phyloP scores from a whole-genome alignment of 2,329 filamentous ascomycete genomes.

The Hortaea werneckii region DNA sequence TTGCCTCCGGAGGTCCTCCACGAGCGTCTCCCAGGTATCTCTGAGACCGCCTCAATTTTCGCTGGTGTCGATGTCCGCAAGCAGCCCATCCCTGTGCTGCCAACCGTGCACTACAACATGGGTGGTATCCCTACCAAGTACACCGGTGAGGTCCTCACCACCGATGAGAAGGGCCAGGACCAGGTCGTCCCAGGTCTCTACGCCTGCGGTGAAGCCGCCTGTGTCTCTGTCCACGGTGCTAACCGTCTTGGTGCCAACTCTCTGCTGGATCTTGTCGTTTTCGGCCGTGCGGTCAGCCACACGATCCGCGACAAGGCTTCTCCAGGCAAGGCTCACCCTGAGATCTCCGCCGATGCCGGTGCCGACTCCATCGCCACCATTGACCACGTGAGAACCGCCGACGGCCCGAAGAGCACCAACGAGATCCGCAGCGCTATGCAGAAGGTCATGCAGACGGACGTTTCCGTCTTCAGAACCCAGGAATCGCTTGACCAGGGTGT shows the following conservation, averaged over 20 bases:
- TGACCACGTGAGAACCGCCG: slow-evolving; percentile 73
- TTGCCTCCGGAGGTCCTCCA: slow-evolving; percentile 83
- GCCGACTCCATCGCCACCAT: slow-evolving; percentile 77
- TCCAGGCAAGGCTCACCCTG: slow-evolving; percentile 69
- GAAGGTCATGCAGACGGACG: slow-evolving; percentile 96
- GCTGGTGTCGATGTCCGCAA: slow-evolving; percentile 93
- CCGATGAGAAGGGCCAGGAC: slow-evolving; percentile 79
- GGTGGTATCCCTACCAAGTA: slow-evolving; percentile 96
- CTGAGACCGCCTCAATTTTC: slow-evolving; percentile 95
- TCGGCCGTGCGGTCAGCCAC: slow-evolving; percentile 94
- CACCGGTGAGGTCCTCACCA: slow-evolving; percentile 87
- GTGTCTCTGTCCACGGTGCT: slow-evolving; percentile 94
- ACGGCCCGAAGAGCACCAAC: slow-evolving; percentile 76
- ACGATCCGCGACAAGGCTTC: slow-evolving; percentile 91
- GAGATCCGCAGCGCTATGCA: slow-evolving; percentile 90
- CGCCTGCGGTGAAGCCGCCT: slow-evolving; percentile 93
- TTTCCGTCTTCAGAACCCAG: slow-evolving; percentile 92
- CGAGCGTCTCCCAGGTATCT: slow-evolving; percentile 96
- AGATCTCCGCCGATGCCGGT: slow-evolving; percentile 74
- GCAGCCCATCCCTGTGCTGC: slow-evolving; percentile 91
- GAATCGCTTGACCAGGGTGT: slow-evolving; percentile 91
- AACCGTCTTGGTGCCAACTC: slow-evolving; percentile 98
- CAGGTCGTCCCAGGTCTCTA: slow-evolving; percentile 90
- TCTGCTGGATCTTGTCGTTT: slow-evolving; percentile 92
- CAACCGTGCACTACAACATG: slow-evolving; percentile 99